Base-by-base conservation (phyloP, 257 asterid species). In the Cynanchum wilfordii region DNA sequence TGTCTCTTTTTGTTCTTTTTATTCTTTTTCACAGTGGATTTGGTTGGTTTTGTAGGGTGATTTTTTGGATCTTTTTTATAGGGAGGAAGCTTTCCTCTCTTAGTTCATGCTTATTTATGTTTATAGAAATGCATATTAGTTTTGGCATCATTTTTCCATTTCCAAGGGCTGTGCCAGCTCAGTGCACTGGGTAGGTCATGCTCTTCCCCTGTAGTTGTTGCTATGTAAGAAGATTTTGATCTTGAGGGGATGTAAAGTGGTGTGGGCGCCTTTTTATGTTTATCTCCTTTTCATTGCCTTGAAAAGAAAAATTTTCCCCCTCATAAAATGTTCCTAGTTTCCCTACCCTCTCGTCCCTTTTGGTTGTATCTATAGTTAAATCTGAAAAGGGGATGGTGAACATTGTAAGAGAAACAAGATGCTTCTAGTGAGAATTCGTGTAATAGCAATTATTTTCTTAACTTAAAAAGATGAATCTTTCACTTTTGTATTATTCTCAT, bases 191-290 rank as follows among this genome's bases (percentile, higher is more conserved):
- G 77, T 38, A 44, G 59, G 73, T 63, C 55, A 25, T 54, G 59
- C 51, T 64, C 22, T 49, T 66, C 73, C 59, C 69, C 63, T 72
- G 68, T 70, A 62, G 60, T 69, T 70, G 56, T 51, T 73, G 59
- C 65, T 68, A 66, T 60, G 29, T 50, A 71, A 49, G 63, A 49
- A 69, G 77, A 75, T 79, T 79, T 79, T 79, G 80, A 70, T 75
- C 30, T 25, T 25, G 12, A 40, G 64, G 77, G 77, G 63, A 79
- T 79, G 77, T 79, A 79, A 70, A 79, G 79, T 66, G 40, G 66
- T 47, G 56, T 27, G 38, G 10, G 77, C 47, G 19, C 17, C 67
- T 25, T 66, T 56, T 56, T 7, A 11, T 70, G 27, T 40, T 70
- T 70, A 30, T 70, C 71, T 59, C 70, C 47, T 27, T 55, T 59